Evolutionary conservation across 768 basidiomycete species (phyloP), one percentile per base, ranked within the genome.

Genomic region (Mycena capillaripes): DNA sequence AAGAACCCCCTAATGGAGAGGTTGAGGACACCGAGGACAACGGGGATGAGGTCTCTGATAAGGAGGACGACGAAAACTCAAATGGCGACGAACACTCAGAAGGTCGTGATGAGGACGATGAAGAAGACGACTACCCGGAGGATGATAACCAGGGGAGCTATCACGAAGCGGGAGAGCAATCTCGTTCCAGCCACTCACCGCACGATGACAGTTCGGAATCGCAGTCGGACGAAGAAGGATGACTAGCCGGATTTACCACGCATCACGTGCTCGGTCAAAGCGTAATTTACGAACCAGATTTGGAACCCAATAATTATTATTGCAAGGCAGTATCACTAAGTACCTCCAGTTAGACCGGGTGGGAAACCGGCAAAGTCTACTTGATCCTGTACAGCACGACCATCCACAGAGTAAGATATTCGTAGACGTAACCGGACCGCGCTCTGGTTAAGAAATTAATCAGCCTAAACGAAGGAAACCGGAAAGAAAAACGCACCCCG

Each of bases 321-420:
- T 61, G 48, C 57, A 66, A n/a, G 30, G 50, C 30, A 40, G 72
- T 79, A 36, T 56, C 74, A 86, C 76, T 82, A 82, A 71, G 76
- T 80, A 62, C 84, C 83, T 44, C 88, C 87, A 23, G 93, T 95
- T 76, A 95, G 80, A 48, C 90, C 89, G 25, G 91, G 86, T 21
- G 97, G 96, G 82, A 98, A 97, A 2, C 95, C 94, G 25, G 93
- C 81, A 80, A 99, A 99, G 82, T 99, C 97, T 66, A 96, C 92
- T 84, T 98, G 97, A 58, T 99, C 98, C 81, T 97, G 95, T 60
- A 94, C 82, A 34, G 84, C 84, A 78, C 91, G 90, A 2, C 95
- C 95, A 50, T 81, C 89, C 50, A 91, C 82, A n/a, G 86, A 84
- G 82, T 88, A 99, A 21, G 92, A 88, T 83, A 99, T 91, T 69